Evolutionary conservation across 2,329 filamentous ascomycete species (phyloP).

Genomic region (Diaporthe sp.): DNA sequence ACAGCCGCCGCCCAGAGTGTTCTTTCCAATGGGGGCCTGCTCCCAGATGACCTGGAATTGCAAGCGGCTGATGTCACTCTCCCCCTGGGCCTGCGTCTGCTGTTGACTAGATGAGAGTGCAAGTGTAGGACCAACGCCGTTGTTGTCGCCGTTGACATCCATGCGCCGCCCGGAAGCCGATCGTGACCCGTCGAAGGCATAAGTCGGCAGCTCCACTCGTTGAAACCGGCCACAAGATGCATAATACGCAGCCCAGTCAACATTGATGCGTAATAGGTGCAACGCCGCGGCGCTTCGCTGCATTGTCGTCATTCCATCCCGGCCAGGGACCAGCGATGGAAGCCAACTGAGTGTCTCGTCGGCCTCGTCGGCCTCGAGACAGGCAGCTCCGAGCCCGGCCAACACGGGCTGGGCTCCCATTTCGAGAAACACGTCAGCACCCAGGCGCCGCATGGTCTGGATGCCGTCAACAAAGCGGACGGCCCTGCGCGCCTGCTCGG

Average conservation of each 20-base stretch:
- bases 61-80: too few species aligned
- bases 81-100: too few species aligned
- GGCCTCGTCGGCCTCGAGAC: background rate
- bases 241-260: background rate
- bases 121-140: too few species aligned
- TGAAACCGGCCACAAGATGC: background rate
- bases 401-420: background rate
- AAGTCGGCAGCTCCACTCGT: background rate
- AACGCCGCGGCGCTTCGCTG: background rate
- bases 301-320: background rate
- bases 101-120: too few species aligned
- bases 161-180: background rate
- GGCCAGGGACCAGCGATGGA: background rate
- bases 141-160: too few species aligned
- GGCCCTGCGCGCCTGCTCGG: background rate
- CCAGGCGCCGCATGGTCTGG: too few species aligned
- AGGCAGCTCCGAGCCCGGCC: background rate
- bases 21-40: too few species aligned
- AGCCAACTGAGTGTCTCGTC: background rate
- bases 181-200: background rate
- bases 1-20: too few species aligned
- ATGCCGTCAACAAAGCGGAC: background rate
- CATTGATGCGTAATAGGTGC: background rate
- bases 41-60: too few species aligned
- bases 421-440: background rate